A percentile compares a stretch with the other conserved stretches of the same genome.
Conservation (phyloP, 352 stramenopile species). For the Pythium biforme region DNA sequence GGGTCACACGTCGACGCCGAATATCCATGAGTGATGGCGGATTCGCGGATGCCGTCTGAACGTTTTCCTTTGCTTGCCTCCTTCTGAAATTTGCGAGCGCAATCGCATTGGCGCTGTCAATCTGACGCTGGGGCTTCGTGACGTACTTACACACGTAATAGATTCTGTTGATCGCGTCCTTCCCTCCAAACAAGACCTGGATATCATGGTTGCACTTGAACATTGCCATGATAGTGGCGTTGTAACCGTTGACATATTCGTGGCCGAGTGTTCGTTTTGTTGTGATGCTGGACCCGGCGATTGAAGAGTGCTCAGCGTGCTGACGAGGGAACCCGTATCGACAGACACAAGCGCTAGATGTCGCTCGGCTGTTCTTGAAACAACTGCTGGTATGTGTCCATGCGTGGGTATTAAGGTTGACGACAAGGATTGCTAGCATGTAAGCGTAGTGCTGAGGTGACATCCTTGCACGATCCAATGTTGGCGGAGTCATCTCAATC, state of each 20-base stretch:
- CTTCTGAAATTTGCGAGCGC: slow-evolving; percentile 18
- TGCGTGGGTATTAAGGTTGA: not conserved
- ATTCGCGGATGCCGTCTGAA: not conserved
- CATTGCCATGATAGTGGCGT: not conserved
- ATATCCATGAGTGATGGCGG: not conserved
- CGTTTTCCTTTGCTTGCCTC: not conserved
- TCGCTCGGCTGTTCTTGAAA: not conserved
- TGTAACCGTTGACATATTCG: slow-evolving; percentile 21
- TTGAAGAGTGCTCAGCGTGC: not conserved
- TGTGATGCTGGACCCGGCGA: not conserved
- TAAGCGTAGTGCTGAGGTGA: not conserved
- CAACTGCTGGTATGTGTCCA: not conserved
- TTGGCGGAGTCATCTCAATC: not conserved
- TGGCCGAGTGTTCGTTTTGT: slow-evolving; percentile 1
- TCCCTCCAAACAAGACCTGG: slow-evolving; percentile 15
- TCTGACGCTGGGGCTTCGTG: slow-evolving; percentile 16
- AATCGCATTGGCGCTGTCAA: slow-evolving; percentile 13
- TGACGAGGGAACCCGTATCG: not conserved
- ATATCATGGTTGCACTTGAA: slow-evolving; percentile 26
- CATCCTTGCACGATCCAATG: not conserved
- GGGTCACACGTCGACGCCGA: slow-evolving; percentile 2
- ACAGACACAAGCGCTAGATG: not conserved
- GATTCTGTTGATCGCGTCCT: slow-evolving; percentile 17
- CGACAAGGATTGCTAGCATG: not conserved
- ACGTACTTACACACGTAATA: slow-evolving; percentile 29